A percentile compares a stretch with the other conserved stretches of the same genome.
phyloP scores from a whole-genome alignment of 2,329 filamentous ascomycete species.

The Proliferodiscus dingleyae region DNA sequence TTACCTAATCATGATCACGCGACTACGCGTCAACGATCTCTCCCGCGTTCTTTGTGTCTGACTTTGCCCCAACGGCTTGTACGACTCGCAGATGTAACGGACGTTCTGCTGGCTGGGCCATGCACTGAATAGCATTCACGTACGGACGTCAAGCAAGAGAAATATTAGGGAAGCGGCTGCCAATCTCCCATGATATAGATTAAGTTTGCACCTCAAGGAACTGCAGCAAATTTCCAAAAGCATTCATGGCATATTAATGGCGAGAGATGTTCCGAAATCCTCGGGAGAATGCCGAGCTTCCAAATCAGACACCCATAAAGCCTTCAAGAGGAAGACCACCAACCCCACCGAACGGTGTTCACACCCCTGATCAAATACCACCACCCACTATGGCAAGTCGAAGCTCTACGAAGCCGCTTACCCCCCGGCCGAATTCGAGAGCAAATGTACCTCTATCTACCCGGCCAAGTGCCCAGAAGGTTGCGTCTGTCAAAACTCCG shows the following conservation, averaged over 20 bases:
- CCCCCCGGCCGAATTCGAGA: conserved; percentile 25
- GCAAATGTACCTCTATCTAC: conserved; percentile 18
- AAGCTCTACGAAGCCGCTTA: conserved; percentile 27
- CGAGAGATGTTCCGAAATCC: conserved; percentile 51
- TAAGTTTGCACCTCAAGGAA: too few relatives aligned
- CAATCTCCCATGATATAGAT: too few relatives aligned
- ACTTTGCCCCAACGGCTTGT: too few relatives aligned
- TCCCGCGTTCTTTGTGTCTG: not conserved
- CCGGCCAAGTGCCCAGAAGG: conserved; percentile 21
- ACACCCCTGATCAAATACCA: conserved; percentile 4
- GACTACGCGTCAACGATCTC: not conserved
- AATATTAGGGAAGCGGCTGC: too few relatives aligned
- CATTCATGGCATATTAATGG: not conserved
- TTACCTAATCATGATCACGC: too few relatives aligned
- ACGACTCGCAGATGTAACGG: too few relatives aligned
- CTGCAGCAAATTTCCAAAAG: too few relatives aligned
- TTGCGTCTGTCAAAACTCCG: conserved; percentile 17
- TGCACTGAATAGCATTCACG: too few relatives aligned
- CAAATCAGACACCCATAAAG: conserved; percentile 32
- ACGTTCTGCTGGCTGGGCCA: too few relatives aligned
- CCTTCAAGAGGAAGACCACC: conserved; percentile 48
- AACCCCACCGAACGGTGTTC: conserved; percentile 39
- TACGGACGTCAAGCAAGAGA: too few relatives aligned
- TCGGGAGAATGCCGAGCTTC: conserved; percentile 38
- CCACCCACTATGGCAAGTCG: conserved; percentile 20